phyloP scores from a whole-genome alignment of 179 eudicot genomes.

The Actinidia polygama region DNA sequence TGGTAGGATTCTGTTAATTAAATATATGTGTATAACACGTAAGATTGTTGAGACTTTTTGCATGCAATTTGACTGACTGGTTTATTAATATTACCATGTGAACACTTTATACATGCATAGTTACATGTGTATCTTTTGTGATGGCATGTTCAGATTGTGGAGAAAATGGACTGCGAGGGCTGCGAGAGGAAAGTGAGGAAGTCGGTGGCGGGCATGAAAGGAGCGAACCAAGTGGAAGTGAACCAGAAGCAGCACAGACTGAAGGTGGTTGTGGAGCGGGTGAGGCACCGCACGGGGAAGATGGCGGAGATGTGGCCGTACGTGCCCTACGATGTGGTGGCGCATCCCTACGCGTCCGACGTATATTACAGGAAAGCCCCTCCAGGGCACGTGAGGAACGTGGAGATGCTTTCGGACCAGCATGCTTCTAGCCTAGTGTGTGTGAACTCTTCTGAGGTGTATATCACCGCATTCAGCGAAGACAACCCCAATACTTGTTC shows the following conservation, averaged over 20 bases:
- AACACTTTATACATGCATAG: too few relatives aligned
- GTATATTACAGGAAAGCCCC: conserved; percentile 8
- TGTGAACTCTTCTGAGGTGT: neutral
- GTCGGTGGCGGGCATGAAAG: conserved; percentile 11
- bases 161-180: neutral
- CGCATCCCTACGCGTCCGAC: neutral
- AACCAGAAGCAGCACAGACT: conserved; percentile 5
- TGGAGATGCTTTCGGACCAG: neutral
- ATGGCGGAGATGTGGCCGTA: conserved; percentile 9
- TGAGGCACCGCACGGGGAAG: conserved; percentile 8
- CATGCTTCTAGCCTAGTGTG: neutral
- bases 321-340: conserved; percentile 8
- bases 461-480: neutral
- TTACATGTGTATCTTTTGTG: neutral
- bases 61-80: too few relatives aligned
- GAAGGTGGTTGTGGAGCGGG: neutral
- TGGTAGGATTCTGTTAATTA: too few relatives aligned
- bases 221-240: neutral
- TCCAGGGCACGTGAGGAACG: conserved; percentile 7
- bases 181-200: conserved; percentile 12
- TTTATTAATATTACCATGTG: too few relatives aligned
- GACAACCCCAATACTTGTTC: neutral
- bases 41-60: too few relatives aligned
- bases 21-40: too few relatives aligned
- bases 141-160: neutral